Conservation (phyloP, 2,329 filamentous ascomycete genomes). For the Paraphaeosphaeria sporulosa region DNA sequence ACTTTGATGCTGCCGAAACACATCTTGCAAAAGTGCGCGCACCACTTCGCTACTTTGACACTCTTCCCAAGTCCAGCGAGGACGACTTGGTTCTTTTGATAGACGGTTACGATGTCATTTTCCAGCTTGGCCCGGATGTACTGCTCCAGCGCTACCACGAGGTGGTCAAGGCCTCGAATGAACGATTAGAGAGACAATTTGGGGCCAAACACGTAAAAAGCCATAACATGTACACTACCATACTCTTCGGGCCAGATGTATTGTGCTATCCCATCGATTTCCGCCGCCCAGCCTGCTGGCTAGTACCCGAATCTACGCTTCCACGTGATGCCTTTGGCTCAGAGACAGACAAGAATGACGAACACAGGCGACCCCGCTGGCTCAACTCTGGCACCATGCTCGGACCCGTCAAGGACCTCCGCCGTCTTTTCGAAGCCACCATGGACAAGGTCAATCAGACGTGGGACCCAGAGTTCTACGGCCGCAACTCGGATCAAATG, state of each 20-base stretch:
- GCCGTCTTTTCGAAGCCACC: constrained; percentile 1
- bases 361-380: constrained; percentile 8
- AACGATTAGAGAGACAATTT: not conserved
- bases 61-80: not conserved
- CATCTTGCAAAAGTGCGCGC: constrained; percentile 7
- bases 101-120: constrained; percentile 11
- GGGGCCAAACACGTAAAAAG: constrained; percentile 2
- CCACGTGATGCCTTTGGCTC: constrained; percentile 2
- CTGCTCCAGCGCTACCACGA: constrained; percentile 9
- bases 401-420: not conserved
- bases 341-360: constrained; percentile 1
- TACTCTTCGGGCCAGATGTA: constrained; percentile 4
- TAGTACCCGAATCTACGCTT: constrained; percentile 8
- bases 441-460: constrained; percentile 6
- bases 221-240: constrained; percentile 3
- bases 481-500: constrained; percentile 8
- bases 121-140: constrained; percentile 10
- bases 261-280: constrained; percentile 11
- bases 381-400: constrained; percentile 11
- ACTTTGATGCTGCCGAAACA: constrained; percentile 5
- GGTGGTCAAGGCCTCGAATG: not conserved
- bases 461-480: not conserved
- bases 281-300: constrained; percentile 11
- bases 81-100: constrained; percentile 6
- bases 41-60: constrained; percentile 7